These are phyloP conservation scores for Eucalyptus dawsonii DNA, from an alignment of 345 rosid genomes.

Conservation along the genomic window DNA sequence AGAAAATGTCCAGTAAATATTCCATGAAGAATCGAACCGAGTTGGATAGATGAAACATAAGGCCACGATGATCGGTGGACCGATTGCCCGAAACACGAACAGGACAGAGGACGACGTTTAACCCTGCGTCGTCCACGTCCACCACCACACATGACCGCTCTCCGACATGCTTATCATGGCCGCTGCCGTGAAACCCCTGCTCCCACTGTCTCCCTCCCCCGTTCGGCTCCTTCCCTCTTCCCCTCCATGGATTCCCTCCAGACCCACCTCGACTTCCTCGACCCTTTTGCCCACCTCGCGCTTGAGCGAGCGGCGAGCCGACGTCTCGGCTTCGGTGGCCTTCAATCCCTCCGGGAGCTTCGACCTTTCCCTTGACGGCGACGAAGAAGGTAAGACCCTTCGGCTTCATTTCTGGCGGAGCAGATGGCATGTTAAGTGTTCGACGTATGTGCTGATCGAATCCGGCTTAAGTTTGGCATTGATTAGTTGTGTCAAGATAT, in stretches of 20 bases:
- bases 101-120: neutral
- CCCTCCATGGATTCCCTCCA: constrained; percentile 15
- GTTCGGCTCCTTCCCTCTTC: neutral
- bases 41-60: neutral
- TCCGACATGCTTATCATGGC: neutral
- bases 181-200: constrained; percentile 9
- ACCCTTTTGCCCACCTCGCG: neutral
- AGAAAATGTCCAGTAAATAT: neutral
- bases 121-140: neutral
- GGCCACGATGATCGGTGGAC: neutral
- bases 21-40: neutral
- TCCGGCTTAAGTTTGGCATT: neutral
- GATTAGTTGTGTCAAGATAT: neutral
- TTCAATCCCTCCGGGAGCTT: constrained; percentile 85
- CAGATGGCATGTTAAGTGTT: neutral
- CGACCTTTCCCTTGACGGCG: constrained; percentile 45
- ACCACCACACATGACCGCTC: constrained; percentile 3
- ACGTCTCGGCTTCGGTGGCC: constrained; percentile 42
- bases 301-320: neutral
- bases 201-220: constrained; percentile 11
- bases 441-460: neutral
- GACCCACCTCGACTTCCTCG: constrained; percentile 10
- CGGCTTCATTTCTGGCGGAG: neutral
- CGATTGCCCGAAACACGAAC: neutral
- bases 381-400: constrained; percentile 24